Percentiles rank a stretch among this genome's conserved stretches.
phyloP scores from a whole-genome alignment of 768 basidiomycete species.

The Tephrocybe sp. region DNA sequence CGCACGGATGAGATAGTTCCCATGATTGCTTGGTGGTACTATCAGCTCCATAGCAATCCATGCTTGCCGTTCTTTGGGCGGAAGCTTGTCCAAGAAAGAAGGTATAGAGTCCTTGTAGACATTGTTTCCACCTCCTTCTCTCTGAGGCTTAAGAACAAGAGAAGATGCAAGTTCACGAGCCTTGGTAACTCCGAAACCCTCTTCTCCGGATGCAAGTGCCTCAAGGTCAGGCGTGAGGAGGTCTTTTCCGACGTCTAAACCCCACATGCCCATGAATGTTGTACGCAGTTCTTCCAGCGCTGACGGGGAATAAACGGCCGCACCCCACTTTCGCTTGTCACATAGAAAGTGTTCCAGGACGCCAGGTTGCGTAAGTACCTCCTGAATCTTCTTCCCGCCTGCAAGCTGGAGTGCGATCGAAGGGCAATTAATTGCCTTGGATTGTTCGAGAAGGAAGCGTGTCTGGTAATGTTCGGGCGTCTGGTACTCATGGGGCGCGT shows the following conservation, averaged over 20 bases:
- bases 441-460: slow-evolving; percentile 77
- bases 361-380: slow-evolving; percentile 73
- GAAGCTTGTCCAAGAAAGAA: slow-evolving; percentile 63
- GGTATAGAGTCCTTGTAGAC: slow-evolving; percentile 86
- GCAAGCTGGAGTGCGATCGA: slow-evolving; percentile 90
- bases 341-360: slow-evolving; percentile 72
- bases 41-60: slow-evolving; percentile 99
- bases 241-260: slow-evolving; percentile 53
- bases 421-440: slow-evolving; percentile 90
- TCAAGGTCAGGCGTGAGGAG: slow-evolving; percentile 28
- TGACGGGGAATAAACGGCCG: slow-evolving; percentile 25
- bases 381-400: slow-evolving; percentile 94
- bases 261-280: slow-evolving; percentile 91
- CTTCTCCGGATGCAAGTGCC: slow-evolving; percentile 23
- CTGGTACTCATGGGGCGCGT: slow-evolving; percentile 80
- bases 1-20: slow-evolving; percentile 77
- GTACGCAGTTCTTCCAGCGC: slow-evolving; percentile 55
- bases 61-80: slow-evolving; percentile 60
- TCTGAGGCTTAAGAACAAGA: slow-evolving; percentile 92
- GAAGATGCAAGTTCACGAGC: slow-evolving; percentile 48
- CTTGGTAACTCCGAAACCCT: slow-evolving; percentile 41
- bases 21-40: slow-evolving; percentile 60
- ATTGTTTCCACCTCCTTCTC: slow-evolving; percentile 98
- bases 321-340: slow-evolving; percentile 33
- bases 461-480: slow-evolving; percentile 62